Evolutionary conservation across 2,329 filamentous ascomycete species (phyloP), one percentile per base, ranked within the genome.

Genomic region (Penicillium sp.): DNA sequence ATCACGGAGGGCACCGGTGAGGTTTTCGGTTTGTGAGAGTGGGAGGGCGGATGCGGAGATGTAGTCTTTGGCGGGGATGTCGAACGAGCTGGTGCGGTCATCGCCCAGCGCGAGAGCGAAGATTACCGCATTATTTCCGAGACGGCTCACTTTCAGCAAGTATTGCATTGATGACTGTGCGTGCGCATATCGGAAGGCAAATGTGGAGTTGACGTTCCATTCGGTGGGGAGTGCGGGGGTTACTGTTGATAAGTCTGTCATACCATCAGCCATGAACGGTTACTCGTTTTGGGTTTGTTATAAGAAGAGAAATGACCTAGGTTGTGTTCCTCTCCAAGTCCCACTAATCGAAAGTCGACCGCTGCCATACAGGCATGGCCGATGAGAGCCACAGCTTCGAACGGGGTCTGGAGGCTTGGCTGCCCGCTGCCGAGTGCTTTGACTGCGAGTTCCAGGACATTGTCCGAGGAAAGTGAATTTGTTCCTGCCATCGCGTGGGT

Each of bases 111-210:
- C 92, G 41, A 96, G 81, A 3, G 89, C 93, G 68, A 92, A 87
- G 40, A 97, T 82, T 61, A 96, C 88, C n/a, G 90, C 89, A 71
- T 94, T 96, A 67, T 83, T 83, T 44, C 93, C 92, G 68, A 97
- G 83, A 54, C 92, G 86, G 73, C 89, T 92, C 62, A 96, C 78
- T 72, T 92, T 94, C 66, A 97, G 75, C 31, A 96, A 82, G 71
- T 90, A 96, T 59, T 89, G 85, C 85, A 93, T 91, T 16, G 92
- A 88, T 0, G 92, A 96, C 73, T 96, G 91, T 24, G 85, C 82
- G 75, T 97, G 93, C 3, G 87, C 86, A 78, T 98, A 98, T 63
- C 92, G 86, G 76, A 98, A 97, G 56, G 89, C 86, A 72, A 91
- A 89, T 49, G 81, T 80, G 14, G 87, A 87, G 61, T 85, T 85